Percentiles rank a stretch among this genome's conserved stretches.
phyloP scores from a whole-genome alignment of 2,329 filamentous ascomycete genomes.

The Venturia oleaginea region DNA sequence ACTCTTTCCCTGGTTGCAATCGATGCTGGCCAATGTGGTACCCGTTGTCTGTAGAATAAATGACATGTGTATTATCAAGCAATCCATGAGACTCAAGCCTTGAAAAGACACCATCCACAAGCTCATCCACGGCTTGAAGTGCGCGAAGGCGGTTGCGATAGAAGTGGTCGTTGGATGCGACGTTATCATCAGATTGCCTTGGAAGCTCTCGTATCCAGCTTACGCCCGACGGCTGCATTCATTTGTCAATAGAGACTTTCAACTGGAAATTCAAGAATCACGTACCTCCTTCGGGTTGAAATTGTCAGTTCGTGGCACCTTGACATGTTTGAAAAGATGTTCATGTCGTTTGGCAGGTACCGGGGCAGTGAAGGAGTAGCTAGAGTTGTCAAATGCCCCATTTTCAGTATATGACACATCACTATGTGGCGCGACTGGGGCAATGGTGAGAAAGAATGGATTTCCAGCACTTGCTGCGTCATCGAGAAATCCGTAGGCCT shows the following conservation, averaged over 20 bases:
- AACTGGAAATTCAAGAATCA: not conserved
- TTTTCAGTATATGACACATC: slow-evolving; percentile 28
- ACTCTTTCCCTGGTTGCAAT: slow-evolving; percentile 31
- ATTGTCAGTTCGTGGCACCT: slow-evolving; percentile 51
- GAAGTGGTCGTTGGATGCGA: slow-evolving; percentile 45
- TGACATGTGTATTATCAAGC: slow-evolving; percentile 38
- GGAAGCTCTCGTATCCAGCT: slow-evolving; percentile 38
- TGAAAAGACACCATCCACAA: slow-evolving; percentile 38
- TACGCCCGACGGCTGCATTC: slow-evolving; percentile 30
- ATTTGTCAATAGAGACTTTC: not conserved
- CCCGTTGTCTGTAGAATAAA: slow-evolving; percentile 33
- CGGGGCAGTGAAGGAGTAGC: slow-evolving; percentile 36
- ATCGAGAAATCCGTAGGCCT: slow-evolving; percentile 51
- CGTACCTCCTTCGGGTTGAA: slow-evolving; percentile 51
- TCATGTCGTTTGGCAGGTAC: slow-evolving; percentile 52
- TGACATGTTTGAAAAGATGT: slow-evolving; percentile 50
- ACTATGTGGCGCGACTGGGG: slow-evolving; percentile 59
- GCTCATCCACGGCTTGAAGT: slow-evolving; percentile 46
- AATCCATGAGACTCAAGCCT: slow-evolving; percentile 33
- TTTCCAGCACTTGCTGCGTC: slow-evolving; percentile 45
- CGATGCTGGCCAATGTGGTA: slow-evolving; percentile 33
- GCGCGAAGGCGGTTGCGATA: slow-evolving; percentile 42
- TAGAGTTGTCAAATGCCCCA: slow-evolving; percentile 4
- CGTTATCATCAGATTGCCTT: slow-evolving; percentile 35
- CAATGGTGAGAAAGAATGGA: slow-evolving; percentile 60